Conservation (phyloP, 768 basidiomycete species). For the Amylocystis lapponica region DNA sequence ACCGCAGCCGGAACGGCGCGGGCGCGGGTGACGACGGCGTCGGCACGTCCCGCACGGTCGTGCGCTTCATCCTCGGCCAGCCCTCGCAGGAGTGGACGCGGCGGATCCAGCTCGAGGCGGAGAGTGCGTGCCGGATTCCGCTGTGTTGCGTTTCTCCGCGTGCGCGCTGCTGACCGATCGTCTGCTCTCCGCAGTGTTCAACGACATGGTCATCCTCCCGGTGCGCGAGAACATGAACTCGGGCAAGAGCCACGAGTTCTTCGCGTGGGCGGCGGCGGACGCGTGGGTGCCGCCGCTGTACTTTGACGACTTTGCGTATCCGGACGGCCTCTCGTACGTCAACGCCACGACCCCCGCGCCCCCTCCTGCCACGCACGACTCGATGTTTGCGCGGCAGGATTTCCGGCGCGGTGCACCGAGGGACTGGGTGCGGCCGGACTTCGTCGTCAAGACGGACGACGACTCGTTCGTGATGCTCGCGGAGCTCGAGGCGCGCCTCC, state of each 20-base stretch:
- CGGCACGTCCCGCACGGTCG: constrained; percentile 77
- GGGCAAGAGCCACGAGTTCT: constrained; percentile 89
- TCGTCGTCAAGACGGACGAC: constrained; percentile 91
- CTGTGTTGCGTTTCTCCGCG: background rate
- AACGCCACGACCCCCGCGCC: constrained; percentile 50
- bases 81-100: constrained; percentile 77
- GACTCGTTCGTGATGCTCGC: constrained; percentile 94
- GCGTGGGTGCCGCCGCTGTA: constrained; percentile 88
- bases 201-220: constrained; percentile 82
- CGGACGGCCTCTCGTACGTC: constrained; percentile 61
- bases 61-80: constrained; percentile 86
- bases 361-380: constrained; percentile 66
- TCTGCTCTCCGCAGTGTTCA: constrained; percentile 73
- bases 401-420: constrained; percentile 34
- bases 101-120: constrained; percentile 81
- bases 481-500: constrained; percentile 85
- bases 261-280: constrained; percentile 86
- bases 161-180: background rate
- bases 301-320: constrained; percentile 36
- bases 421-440: constrained; percentile 85
- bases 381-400: constrained; percentile 52
- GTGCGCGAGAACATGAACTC: constrained; percentile 93
- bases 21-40: constrained; percentile 59
- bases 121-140: constrained; percentile 51
- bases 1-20: constrained; percentile 69